phyloP scores from a whole-genome alignment of 805 yeast species.

The Suhomyces sp. region DNA sequence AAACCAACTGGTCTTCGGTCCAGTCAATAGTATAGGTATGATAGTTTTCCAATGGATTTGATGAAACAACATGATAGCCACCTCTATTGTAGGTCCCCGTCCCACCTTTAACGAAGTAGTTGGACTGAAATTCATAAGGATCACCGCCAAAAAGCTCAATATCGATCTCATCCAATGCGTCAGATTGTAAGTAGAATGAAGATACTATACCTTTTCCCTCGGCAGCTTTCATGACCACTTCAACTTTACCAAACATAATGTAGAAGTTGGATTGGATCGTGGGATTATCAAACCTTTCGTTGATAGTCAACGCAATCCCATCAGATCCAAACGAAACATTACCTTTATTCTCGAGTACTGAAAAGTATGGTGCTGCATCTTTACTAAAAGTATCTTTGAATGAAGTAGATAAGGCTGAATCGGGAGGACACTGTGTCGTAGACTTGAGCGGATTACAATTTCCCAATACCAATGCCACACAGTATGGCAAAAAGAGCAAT shows the following conservation, averaged over 20 bases:
- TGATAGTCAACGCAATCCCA: conserved; percentile 64
- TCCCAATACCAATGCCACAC: conserved; percentile 6
- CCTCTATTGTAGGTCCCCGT: conserved; percentile 80
- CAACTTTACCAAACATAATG: conserved; percentile 86
- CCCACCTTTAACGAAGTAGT: conserved; percentile 79
- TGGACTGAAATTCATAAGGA: conserved; percentile 67
- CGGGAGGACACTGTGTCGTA: conserved; percentile 22
- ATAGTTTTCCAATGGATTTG: conserved; percentile 53
- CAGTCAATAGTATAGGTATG: conserved; percentile 86
- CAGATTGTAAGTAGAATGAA: conserved; percentile 74
- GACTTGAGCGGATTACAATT: conserved; percentile 29
- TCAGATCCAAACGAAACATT: conserved; percentile 23
- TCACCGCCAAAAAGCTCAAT: conserved; percentile 87
- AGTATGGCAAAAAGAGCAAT: background rate
- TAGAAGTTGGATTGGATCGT: conserved; percentile 73
- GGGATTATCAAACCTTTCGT: conserved; percentile 72
- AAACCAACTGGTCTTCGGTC: conserved; percentile 61
- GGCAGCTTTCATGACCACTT: conserved; percentile 68
- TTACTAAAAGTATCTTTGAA: conserved; percentile 26
- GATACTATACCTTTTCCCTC: conserved; percentile 78
- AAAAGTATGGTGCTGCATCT: conserved; percentile 7
- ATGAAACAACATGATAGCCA: conserved; percentile 54
- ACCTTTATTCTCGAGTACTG: conserved; percentile 7
- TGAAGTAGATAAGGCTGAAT: conserved; percentile 27
- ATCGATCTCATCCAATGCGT: conserved; percentile 88